These are phyloP conservation scores for Beauveria bassiana DNA, from an alignment of 2,329 filamentous ascomycete species.

Conservation along the genomic window DNA sequence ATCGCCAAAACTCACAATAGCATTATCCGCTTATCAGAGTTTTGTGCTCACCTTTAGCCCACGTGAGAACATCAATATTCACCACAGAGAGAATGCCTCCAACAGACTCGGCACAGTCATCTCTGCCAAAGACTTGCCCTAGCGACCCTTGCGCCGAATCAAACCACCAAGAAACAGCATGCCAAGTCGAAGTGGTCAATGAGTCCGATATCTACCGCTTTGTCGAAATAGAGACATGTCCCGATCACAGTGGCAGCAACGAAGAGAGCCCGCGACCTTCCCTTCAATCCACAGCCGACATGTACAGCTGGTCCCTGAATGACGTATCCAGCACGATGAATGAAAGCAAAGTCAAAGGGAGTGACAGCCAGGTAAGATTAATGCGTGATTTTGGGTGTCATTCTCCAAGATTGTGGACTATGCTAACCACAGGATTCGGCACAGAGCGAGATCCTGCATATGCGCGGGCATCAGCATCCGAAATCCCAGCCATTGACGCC, in stretches of 20 bases:
- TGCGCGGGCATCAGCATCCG: background rate
- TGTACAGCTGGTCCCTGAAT: slow-evolving; percentile 6
- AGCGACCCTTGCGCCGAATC: background rate
- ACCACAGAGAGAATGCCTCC: background rate
- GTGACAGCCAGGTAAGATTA: background rate
- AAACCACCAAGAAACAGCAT: background rate
- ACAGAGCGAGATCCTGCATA: slow-evolving; percentile 5
- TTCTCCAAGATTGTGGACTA: background rate
- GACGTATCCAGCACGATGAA: slow-evolving; percentile 2
- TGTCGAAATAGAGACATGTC: background rate
- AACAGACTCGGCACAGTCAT: background rate
- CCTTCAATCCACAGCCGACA: background rate
- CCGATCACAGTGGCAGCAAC: background rate
- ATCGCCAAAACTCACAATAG: background rate
- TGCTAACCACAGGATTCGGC: background rate
- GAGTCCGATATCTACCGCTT: background rate
- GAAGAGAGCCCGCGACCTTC: background rate
- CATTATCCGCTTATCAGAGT: background rate
- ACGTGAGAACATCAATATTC: background rate
- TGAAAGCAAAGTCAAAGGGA: background rate
- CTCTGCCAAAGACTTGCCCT: background rate
- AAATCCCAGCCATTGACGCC: slow-evolving; percentile 21
- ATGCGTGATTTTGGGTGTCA: too few species aligned
- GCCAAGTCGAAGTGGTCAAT: background rate
- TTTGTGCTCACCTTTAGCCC: background rate